Percentiles rank a stretch among this genome's conserved stretches.
phyloP scores from a whole-genome alignment of 805 yeast species.

The Kodamaea neixiangensis region DNA sequence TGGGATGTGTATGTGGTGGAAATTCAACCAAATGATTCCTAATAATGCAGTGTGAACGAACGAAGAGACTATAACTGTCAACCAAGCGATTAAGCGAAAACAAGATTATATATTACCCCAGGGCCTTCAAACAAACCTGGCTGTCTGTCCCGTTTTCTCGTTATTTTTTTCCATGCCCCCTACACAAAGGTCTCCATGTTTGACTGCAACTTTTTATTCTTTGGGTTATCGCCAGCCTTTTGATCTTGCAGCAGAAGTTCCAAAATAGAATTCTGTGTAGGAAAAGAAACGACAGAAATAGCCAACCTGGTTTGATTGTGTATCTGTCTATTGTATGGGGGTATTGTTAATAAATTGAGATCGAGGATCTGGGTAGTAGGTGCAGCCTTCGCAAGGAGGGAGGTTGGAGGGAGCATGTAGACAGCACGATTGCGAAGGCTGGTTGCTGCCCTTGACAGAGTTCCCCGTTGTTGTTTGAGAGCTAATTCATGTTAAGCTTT shows the following conservation, averaged over 20 bases:
- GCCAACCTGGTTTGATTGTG: not conserved
- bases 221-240: constrained; percentile 5
- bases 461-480: not conserved
- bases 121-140: constrained; percentile 1
- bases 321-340: not conserved
- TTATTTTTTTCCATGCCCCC: constrained; percentile 5
- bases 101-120: not conserved
- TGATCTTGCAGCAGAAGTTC: constrained; percentile 3
- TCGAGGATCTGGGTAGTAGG: no score
- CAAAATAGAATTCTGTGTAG: not conserved
- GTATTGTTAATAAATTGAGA: no score
- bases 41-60: not conserved
- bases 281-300: not conserved
- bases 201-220: not conserved
- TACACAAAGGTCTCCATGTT: not conserved
- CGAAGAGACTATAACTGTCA: not conserved
- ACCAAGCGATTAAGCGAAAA: not conserved
- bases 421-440: not conserved
- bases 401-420: not conserved
- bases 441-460: not conserved
- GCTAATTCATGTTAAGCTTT: not conserved
- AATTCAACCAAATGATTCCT: not conserved
- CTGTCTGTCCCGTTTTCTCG: constrained; percentile 7
- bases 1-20: not conserved
- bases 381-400: no score